Base-by-base conservation (phyloP, 495 filamentous ascomycete genomes). In the Xylaria grammica region DNA sequence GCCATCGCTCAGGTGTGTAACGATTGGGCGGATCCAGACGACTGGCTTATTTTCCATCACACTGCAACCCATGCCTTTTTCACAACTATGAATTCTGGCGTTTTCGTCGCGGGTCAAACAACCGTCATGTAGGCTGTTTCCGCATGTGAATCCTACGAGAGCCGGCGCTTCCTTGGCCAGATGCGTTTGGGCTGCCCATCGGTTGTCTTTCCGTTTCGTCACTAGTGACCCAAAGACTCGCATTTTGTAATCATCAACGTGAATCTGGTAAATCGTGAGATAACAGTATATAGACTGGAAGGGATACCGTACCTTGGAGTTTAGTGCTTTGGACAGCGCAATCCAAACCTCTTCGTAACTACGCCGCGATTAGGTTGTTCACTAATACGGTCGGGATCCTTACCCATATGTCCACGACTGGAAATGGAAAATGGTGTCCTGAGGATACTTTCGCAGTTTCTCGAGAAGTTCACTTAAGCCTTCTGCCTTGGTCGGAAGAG, bases 341-440 rank as follows among this genome's bases (percentile, higher is more conserved):
- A 92, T 80, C 93, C 93, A 97, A 0, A 97, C 92, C 60, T 97
- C 91, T 73, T 97, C 92, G 53, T 92, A 91, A 17, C 79, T 81
- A 27, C 11, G 10, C 5, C 7, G 60, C 19, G 60, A 65, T 40
- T 24, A 58, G 53, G n/a, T 20, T 26, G 15, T 13, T 20, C 3
- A 19, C 1, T 10, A 6, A 50, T n/a, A 38, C 22, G 20, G 1
- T 15, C n/a, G 7, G 0, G 20, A n/a, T 8, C 65, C 77, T 69
- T 84, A 89, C 54, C 94, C 94, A 73, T 95, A 96, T 1, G 94
- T 98, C 94, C 94, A 97, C 2, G 93, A 85, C 52, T 92, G 83
- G 52, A 98, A 85, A 74, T 96, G 90, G 69, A 97, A 97, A 5
- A 87, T 76, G 0, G 92, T 96, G 24, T 94, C 85, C 10, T 78